Evolutionary conservation across 345 rosid genomes (phyloP).

Genomic region (Syzygium grande): DNA sequence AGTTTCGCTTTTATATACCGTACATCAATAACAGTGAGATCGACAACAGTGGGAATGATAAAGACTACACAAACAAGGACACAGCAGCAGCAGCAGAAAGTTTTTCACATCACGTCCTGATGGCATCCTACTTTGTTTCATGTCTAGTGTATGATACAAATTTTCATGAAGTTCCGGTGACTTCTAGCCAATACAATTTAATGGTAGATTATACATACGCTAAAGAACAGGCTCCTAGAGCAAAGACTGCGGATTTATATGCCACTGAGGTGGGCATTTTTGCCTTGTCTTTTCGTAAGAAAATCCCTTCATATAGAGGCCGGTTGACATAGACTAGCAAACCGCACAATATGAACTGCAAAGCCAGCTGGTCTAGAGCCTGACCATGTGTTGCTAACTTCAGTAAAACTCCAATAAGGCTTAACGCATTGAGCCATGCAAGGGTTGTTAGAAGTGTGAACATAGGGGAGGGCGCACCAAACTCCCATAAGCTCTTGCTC

Average conservation of each 20-base stretch:
- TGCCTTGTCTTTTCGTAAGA: slow-evolving; percentile 33
- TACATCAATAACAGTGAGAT: background rate
- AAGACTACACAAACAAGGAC: background rate
- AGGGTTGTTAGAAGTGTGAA: slow-evolving; percentile 25
- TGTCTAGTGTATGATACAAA: background rate
- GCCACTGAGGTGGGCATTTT: slow-evolving; percentile 21
- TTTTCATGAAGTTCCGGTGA: background rate
- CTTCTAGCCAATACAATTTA: background rate
- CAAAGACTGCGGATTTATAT: slow-evolving; percentile 8
- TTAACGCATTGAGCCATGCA: slow-evolving; percentile 29
- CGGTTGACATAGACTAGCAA: slow-evolving; percentile 23
- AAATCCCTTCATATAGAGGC: slow-evolving; percentile 25
- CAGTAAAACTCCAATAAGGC: slow-evolving; percentile 13
- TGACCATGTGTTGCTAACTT: background rate
- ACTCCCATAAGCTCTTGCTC: slow-evolving; percentile 25
- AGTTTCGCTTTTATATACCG: background rate
- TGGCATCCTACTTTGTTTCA: background rate
- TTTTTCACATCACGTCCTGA: background rate
- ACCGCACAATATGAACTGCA: slow-evolving; percentile 26
- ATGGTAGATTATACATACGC: background rate
- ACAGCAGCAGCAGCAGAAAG: background rate
- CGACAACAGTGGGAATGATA: background rate
- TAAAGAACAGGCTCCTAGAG: slow-evolving; percentile 14
- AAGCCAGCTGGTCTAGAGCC: slow-evolving; percentile 5
- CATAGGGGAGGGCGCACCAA: slow-evolving; percentile 38